Evolutionary conservation across 345 rosid species (phyloP).

Genomic region (Nasturtium officinale): DNA sequence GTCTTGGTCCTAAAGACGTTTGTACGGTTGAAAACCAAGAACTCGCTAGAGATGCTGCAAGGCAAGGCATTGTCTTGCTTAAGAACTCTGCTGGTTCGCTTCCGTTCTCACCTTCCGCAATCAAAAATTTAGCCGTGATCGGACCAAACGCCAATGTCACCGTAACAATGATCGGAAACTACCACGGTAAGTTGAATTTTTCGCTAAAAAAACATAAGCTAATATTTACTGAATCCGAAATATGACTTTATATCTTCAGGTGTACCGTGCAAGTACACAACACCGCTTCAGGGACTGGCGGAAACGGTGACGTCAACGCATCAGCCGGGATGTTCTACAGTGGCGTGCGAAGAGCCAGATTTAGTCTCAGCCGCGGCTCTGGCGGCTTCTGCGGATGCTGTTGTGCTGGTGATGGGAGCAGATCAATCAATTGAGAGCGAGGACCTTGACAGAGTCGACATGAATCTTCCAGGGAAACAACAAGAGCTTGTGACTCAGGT

Average conservation of each 20-base stretch:
- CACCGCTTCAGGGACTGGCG: slow-evolving; percentile 63
- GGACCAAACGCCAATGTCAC: slow-evolving; percentile 82
- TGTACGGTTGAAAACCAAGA: slow-evolving; percentile 63
- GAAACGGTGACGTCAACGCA: slow-evolving; percentile 52
- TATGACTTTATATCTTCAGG: slow-evolving; percentile 44
- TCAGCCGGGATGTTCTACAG: slow-evolving; percentile 39
- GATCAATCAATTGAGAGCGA: slow-evolving; percentile 54
- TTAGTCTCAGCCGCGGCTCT: slow-evolving; percentile 48
- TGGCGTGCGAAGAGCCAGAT: slow-evolving; percentile 52
- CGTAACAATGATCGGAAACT: slow-evolving; percentile 74
- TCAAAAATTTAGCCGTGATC: slow-evolving; percentile 63
- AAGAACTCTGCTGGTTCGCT: slow-evolving; percentile 65
- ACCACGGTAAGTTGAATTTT: slow-evolving; percentile 46
- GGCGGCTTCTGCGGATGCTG: slow-evolving; percentile 64
- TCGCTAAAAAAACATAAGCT: background rate
- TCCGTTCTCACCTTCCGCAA: slow-evolving; percentile 57
- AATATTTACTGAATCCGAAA: background rate
- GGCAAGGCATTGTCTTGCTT: slow-evolving; percentile 82
- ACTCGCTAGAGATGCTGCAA: slow-evolving; percentile 73
- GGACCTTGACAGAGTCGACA: background rate
- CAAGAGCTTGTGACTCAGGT: slow-evolving; percentile 55
- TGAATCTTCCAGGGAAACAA: slow-evolving; percentile 72
- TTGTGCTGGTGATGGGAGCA: slow-evolving; percentile 63
- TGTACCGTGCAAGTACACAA: slow-evolving; percentile 65
- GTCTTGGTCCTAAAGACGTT: slow-evolving; percentile 65